These are phyloP conservation scores for Mortierella sp. DNA, from an alignment of 371 early-diverging fungal genomes.

Conservation along the genomic window DNA sequence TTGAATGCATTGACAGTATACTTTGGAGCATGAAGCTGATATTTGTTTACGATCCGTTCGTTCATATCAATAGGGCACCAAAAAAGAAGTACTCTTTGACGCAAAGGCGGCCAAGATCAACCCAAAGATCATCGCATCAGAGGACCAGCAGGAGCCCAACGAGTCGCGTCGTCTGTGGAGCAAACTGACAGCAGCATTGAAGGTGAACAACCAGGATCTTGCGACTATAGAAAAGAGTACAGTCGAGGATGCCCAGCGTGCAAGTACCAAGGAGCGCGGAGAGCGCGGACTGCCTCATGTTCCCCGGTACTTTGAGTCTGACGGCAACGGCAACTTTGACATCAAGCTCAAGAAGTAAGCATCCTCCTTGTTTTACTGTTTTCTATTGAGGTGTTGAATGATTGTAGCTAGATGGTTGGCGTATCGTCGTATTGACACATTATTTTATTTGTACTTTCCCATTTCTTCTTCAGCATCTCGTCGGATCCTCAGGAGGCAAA, in stretches of 20 bases:
- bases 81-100: slow-evolving; percentile 80
- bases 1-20: not conserved
- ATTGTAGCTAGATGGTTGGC: not conserved
- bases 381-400: not conserved
- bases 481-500: slow-evolving; percentile 46
- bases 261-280: slow-evolving; percentile 73
- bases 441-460: not conserved
- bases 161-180: slow-evolving; percentile 93
- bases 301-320: slow-evolving; percentile 36
- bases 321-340: slow-evolving; percentile 26
- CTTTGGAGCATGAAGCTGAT: not conserved
- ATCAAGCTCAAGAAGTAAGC: slow-evolving; percentile 55
- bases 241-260: slow-evolving; percentile 90
- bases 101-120: slow-evolving; percentile 70
- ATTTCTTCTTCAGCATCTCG: slow-evolving; percentile 23
- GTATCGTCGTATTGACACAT: not conserved
- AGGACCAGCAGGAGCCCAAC: slow-evolving; percentile 81
- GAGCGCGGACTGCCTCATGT: slow-evolving; percentile 53
- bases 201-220: slow-evolving; percentile 74
- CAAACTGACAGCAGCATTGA: slow-evolving; percentile 84
- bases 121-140: slow-evolving; percentile 78
- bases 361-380: too few species aligned
- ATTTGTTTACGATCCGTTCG: not conserved
- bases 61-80: slow-evolving; percentile 36
- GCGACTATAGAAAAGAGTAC: slow-evolving; percentile 88